phyloP scores from a whole-genome alignment of 768 basidiomycete species.

The Trametes meyenii region DNA sequence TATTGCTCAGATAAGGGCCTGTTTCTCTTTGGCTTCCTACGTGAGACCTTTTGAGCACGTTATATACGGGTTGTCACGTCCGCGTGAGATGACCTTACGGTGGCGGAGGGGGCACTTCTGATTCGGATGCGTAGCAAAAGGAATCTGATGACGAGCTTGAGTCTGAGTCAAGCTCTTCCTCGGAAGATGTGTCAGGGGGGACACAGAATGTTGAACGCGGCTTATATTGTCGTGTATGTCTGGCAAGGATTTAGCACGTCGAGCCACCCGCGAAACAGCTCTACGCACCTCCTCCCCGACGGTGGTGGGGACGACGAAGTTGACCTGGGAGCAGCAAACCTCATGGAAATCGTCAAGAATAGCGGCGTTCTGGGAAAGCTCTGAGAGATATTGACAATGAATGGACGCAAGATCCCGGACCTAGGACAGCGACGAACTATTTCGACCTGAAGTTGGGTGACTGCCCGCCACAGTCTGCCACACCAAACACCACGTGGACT shows the following conservation, averaged over 20 bases:
- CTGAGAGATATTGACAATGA: neutral
- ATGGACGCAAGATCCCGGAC: neutral
- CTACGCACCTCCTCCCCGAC: conserved; percentile 37
- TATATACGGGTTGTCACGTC: neutral
- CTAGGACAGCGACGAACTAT: neutral
- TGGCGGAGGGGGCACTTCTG: conserved; percentile 38
- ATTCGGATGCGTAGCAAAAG: conserved; percentile 47
- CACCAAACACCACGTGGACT: conserved; percentile 7
- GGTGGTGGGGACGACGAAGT: conserved; percentile 49
- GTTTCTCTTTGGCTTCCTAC: conserved; percentile 28
- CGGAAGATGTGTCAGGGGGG: conserved; percentile 51
- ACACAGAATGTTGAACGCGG: conserved; percentile 57
- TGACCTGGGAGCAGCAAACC: conserved; percentile 57
- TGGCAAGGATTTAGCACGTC: conserved; percentile 12
- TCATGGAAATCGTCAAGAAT: conserved; percentile 39
- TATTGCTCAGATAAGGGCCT: conserved; percentile 38
- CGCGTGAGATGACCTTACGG: conserved; percentile 39
- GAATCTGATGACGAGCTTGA: conserved; percentile 40
- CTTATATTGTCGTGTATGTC: conserved; percentile 26
- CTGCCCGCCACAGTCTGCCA: neutral
- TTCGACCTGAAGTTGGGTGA: neutral
- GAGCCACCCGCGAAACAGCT: neutral
- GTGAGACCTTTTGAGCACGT: neutral
- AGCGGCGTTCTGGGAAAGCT: neutral
- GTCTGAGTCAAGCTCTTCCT: conserved; percentile 47